Evolutionary conservation across 805 yeast species (phyloP), one percentile per base, ranked within the genome.

Genomic region (Pichia manshurica): DNA sequence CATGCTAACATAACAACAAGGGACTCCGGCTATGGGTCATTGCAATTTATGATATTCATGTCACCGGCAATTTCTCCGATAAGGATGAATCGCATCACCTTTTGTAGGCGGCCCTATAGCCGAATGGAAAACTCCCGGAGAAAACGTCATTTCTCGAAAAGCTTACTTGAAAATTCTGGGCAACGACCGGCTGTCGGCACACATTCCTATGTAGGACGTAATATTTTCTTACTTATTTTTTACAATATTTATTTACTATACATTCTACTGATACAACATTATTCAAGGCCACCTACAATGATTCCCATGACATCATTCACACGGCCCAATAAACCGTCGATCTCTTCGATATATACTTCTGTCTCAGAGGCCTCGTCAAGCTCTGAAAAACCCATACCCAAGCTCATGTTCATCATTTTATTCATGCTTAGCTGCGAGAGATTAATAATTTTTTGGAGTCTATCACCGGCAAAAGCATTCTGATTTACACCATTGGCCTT

Each of bases 271-370:
- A 34, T 34, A 34, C 37, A 34, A n/a, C 16, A n/a, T 25, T 10
- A 25, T 25, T 47, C 39, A 7, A 47, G 15, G 8, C 31, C 47
- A 15, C 28, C n/a, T 28, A 47, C 23, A 20, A 45, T 33, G 2
- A 48, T 10, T 2, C 35, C 45, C 19, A 48, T 28, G 1, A 48
- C 21, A 22, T 33, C 46, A 12, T 23, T 43, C 37, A 48, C 42
- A 23, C 44, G 39, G 6, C 45, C 44, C n/a, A 49, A 29, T 10
- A 49, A 12, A 23, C 19, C 29, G 20, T 45, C 52, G 29, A 49
- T 21, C 41, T 47, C 43, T 19, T 34, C 38, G 49, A 29, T 15
- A 39, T 54, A 33, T 2, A 31, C 31, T 53, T 49, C 48, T 50
- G 45, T 22, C 48, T 50, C 39, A 13, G 19, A 29, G n/a, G 21